Evolutionary conservation across 371 early-diverging fungal species (phyloP), one percentile per base, ranked within the genome.

Genomic region (Rhizopus stolonifer): DNA sequence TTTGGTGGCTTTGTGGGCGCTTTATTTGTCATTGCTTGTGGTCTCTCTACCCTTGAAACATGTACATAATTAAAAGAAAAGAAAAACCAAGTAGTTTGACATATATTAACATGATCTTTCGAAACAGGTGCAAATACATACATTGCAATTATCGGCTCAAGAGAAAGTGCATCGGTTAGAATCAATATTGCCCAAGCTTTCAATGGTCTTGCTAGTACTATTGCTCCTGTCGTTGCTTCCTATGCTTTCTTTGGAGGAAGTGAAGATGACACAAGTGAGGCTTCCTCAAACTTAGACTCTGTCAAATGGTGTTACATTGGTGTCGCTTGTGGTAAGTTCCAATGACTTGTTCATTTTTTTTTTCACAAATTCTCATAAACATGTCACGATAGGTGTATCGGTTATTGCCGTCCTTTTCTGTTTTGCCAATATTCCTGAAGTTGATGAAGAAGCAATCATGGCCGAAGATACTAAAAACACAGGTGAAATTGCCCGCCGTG

Each of bases 391-490:
- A 71, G 73, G 63, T 48, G 77, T 76, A 1, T 66, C 65, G 54
- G 39, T 47, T 24, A 63, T 77, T 47, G 73, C 60, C 10, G 19
- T 71, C 1, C 15, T 77, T 18, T 73, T 77, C 34, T 71, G 69
- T 18, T 69, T 77, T 58, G 68, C 68, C 0, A 47, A 51, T 11
- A 67, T 77, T 19, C 77, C 77, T 10, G 77, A 77, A 49, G 61
- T 77, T 3, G 70, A 73, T 29, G 76, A 75, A 49, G 76, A 71
- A 38, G 64, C 15, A 45, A 58, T 58, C 54, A 98, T 98, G 91
- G 74, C 95, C 24, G 93, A 92, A 57, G 92, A 89, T 49, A 95
- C 95, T 42, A 94, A 96, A 69, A 80, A 77, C 40, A 86, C 84
- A 14, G 99, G 98, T 17, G 81, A 73, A 44, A 73, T 96, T 55